A percentile compares a stretch with the other conserved stretches of the same genome.
These are phyloP conservation scores for Mytilinidion resinicola DNA, from an alignment of 495 filamentous ascomycete species.

Conservation along the genomic window DNA sequence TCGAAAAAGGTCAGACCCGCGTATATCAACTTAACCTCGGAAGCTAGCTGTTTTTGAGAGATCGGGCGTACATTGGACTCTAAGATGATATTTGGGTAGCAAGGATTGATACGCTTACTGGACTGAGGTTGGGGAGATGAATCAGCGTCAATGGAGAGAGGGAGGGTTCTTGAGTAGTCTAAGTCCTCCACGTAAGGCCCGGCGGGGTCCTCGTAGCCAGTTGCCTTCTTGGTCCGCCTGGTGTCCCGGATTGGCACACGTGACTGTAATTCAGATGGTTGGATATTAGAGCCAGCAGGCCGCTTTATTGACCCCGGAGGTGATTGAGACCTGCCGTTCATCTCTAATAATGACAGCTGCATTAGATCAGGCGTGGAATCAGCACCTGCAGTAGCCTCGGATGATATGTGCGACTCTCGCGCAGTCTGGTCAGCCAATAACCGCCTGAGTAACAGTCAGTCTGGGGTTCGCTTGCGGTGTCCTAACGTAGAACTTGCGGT, in stretches of 20 bases:
- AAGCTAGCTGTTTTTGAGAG: constrained; percentile 28
- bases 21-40: constrained; percentile 60
- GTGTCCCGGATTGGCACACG: neutral
- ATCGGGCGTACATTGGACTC: constrained; percentile 27
- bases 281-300: constrained; percentile 18
- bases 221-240: constrained; percentile 14
- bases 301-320: constrained; percentile 18
- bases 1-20: constrained; percentile 72
- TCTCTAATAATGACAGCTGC: constrained; percentile 10
- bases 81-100: constrained; percentile 21
- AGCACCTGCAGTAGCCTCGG: constrained; percentile 16
- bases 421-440: neutral
- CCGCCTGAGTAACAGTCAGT: neutral
- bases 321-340: neutral
- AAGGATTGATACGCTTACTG: constrained; percentile 9
- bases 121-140: constrained; percentile 1
- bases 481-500: no score
- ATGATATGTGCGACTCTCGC: constrained; percentile 2
- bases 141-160: constrained; percentile 6
- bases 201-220: constrained; percentile 8
- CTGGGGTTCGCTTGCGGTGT: no score
- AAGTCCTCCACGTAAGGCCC: constrained; percentile 1
- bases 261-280: constrained; percentile 2
- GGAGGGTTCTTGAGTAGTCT: constrained; percentile 18
- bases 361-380: constrained; percentile 19